phyloP scores from a whole-genome alignment of 108 stramenopile species.

The Cafeteria roenbergensis region DNA sequence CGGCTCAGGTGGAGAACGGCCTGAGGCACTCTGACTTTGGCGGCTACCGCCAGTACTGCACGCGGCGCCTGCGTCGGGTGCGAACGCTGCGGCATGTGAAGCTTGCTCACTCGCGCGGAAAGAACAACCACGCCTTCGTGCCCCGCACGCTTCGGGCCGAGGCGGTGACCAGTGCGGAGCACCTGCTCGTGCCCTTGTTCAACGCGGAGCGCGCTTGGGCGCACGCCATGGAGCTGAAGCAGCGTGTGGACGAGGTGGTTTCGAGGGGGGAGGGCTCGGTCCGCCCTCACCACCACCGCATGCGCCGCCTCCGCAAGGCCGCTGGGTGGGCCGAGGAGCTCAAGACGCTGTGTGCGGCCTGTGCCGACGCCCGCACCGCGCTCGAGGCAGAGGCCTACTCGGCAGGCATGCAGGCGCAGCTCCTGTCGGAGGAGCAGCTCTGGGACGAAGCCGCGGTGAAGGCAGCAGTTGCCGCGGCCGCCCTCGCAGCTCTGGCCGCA shows the following conservation, averaged over 20 bases:
- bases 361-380: conserved; percentile 9
- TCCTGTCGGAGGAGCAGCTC: too few relatives aligned
- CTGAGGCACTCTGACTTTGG: conserved; percentile 12
- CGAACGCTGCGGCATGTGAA: background rate
- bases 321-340: background rate
- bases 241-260: background rate
- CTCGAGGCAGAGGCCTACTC: conserved; percentile 17
- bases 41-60: conserved; percentile 16
- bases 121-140: background rate
- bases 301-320: conserved; percentile 14
- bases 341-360: background rate
- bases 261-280: background rate
- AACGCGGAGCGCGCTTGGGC: conserved; percentile 17
- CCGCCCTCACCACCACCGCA: conserved; percentile 1
- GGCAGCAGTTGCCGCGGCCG: too few relatives aligned
- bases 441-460: too few relatives aligned
- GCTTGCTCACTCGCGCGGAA: background rate
- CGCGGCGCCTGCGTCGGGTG: conserved; percentile 12
- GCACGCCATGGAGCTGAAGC: conserved; percentile 17
- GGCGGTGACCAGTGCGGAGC: background rate
- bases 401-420: conserved; percentile 12
- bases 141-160: background rate
- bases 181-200: conserved; percentile 10
- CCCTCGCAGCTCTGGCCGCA: too few relatives aligned
- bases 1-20: conserved; percentile 15